phyloP scores from a whole-genome alignment of 805 yeast species.

The Dipodascopsis uninucleata region DNA sequence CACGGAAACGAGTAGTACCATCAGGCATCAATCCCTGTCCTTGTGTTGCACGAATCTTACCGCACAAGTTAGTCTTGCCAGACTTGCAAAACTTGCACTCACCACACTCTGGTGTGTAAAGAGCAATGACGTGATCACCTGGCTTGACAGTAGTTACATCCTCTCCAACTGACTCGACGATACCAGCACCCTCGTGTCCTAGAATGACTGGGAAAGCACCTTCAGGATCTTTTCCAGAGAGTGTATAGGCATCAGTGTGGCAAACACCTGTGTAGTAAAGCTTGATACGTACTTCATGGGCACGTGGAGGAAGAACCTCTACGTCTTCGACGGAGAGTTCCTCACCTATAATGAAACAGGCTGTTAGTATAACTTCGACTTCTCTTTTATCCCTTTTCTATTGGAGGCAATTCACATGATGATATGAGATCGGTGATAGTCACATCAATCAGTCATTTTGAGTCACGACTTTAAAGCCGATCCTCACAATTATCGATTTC shows the following conservation, averaged over 20 bases:
- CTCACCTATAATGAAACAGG: slow-evolving; percentile 29
- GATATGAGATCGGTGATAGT: no score
- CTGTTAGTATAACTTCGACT: no score
- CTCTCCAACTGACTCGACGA: slow-evolving; percentile 92
- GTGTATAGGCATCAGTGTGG: slow-evolving; percentile 96
- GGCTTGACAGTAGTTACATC: slow-evolving; percentile 85
- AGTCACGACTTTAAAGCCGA: no score
- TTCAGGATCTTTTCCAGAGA: slow-evolving; percentile 93
- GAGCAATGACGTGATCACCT: slow-evolving; percentile 90
- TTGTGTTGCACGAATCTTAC: slow-evolving; percentile 93
- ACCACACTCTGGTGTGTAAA: slow-evolving; percentile 95
- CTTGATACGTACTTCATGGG: slow-evolving; percentile 95
- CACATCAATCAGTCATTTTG: no score
- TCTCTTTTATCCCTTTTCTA: no score
- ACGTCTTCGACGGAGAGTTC: slow-evolving; percentile 79
- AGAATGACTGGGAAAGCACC: slow-evolving; percentile 88
- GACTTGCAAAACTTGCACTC: slow-evolving; percentile 92
- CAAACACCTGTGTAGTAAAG: slow-evolving; percentile 89
- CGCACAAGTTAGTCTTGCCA: slow-evolving; percentile 96
- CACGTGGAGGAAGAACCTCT: slow-evolving; percentile 89
- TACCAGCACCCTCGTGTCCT: slow-evolving; percentile 99
- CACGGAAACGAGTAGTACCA: slow-evolving; percentile 86
- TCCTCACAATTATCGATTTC: no score
- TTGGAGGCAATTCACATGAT: no score
- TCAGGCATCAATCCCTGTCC: slow-evolving; percentile 99